phyloP scores from a whole-genome alignment of 2,329 filamentous ascomycete genomes.

The Xylariaceae sp. region DNA sequence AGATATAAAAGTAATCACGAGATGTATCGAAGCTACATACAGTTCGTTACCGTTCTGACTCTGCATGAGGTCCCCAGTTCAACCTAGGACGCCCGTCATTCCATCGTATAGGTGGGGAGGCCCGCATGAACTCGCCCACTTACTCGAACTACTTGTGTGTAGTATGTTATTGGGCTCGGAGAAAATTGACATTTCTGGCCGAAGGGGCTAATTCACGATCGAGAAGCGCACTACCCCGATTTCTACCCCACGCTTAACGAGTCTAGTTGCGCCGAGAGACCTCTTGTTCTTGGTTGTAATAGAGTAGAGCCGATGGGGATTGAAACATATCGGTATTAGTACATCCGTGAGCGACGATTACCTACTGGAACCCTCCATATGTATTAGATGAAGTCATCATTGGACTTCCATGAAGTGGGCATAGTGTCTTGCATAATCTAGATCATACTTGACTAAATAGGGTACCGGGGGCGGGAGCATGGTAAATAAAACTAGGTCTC shows the following conservation, averaged over 20 bases:
- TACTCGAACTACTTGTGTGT: constrained; percentile 1
- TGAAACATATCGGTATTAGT: too few species aligned
- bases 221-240: constrained; percentile 15
- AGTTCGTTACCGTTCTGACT: background rate
- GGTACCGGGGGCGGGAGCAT: too few species aligned
- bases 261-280: too few species aligned
- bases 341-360: too few species aligned
- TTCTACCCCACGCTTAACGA: constrained; percentile 4
- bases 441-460: too few species aligned
- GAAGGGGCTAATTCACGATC: constrained; percentile 6
- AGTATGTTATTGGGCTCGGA: constrained; percentile 20
- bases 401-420: too few species aligned
- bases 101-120: constrained; percentile 11
- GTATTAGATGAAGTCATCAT: too few species aligned
- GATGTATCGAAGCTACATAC: background rate
- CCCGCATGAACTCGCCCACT: constrained; percentile 5
- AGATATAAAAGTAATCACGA: background rate
- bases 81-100: background rate
- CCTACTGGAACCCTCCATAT: too few species aligned
- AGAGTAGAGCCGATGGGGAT: too few species aligned
- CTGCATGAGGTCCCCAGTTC: background rate
- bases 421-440: too few species aligned
- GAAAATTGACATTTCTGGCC: constrained; percentile 26
- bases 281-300: too few species aligned
- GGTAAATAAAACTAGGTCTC: too few species aligned